Conservation (phyloP, 768 basidiomycete genomes). For the Termitomyces sp. region DNA sequence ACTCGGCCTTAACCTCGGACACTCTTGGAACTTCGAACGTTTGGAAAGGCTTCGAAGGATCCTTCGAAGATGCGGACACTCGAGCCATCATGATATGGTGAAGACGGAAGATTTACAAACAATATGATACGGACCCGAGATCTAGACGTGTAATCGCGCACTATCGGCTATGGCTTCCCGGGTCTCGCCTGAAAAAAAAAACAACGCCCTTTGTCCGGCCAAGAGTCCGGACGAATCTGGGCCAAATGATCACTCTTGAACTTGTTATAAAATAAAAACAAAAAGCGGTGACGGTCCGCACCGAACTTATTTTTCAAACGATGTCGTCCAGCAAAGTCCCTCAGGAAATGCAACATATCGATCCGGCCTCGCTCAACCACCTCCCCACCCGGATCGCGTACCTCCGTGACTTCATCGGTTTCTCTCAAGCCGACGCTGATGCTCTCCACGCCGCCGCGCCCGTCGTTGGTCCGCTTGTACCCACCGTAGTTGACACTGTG, state of each 20-base stretch:
- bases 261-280: no score
- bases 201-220: background rate
- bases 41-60: no score
- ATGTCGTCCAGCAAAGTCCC: background rate
- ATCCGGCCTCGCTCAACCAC: conserved; percentile 21
- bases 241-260: background rate
- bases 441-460: conserved; percentile 34
- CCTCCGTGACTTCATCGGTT: conserved; percentile 39
- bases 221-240: background rate
- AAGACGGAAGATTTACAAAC: no score
- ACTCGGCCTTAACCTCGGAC: no score
- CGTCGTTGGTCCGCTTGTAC: conserved; percentile 36
- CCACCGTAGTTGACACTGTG: conserved; percentile 36
- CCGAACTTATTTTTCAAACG: background rate
- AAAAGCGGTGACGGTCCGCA: background rate
- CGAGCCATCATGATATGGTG: no score
- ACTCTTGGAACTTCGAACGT: background rate
- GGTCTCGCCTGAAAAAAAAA: background rate
- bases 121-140: background rate
- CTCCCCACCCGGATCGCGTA: conserved; percentile 36
- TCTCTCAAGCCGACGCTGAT: conserved; percentile 34
- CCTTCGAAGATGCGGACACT: no score
- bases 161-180: background rate
- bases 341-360: conserved; percentile 20
- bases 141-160: background rate